Evolutionary conservation across 192 early-diverging fungal species (phyloP), one percentile per base, ranked within the genome.

Genomic region (Umbelopsis vinacea): DNA sequence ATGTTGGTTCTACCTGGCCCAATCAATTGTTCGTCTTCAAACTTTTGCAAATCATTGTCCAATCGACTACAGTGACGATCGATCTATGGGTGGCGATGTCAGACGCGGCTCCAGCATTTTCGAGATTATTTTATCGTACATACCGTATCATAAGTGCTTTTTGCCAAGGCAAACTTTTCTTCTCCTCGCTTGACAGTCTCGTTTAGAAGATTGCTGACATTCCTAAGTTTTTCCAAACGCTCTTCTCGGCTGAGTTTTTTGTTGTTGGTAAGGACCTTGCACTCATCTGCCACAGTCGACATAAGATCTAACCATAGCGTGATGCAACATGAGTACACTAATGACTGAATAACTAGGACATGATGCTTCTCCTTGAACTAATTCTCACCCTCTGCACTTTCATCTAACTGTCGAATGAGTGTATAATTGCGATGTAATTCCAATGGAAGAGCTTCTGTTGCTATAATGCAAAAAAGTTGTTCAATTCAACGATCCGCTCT

Each of bases 151-250:
- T 96, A 98, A 3, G 94, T 97, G 52, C 96, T 91, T 35, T 91
- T 91, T 11, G 97, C 94, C n/a, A 98, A 76, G 0, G 93, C 89
- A n/a, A 97, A 93, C 68, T 97, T 98, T 46, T 97, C 95, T 71
- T 96, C 94, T 21, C 94, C 95, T 67, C 94, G 89, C 76, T 93
- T 91, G 23, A 96, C 75, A 29, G 86, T 89, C 8, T 92, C 92
- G 11, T 90, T 89, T 43, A 96, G 90, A 17, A 87, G 72, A 23
- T 77, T 76, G 1, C 88, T 82, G 22, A 91, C 74, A 21, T 72
- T 76, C 70, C 76, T 72, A 9, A 92, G 83, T 40, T 83, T 67
- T 53, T 77, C 78, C 38, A 78, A 82, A 26, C 84, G 77, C 48
- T 90, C 85, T 66, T 87, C 79, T 63, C 71, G 73, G 10, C 75